Base-by-base conservation (phyloP, 306 rosid genomes). In the Rosa persica region DNA sequence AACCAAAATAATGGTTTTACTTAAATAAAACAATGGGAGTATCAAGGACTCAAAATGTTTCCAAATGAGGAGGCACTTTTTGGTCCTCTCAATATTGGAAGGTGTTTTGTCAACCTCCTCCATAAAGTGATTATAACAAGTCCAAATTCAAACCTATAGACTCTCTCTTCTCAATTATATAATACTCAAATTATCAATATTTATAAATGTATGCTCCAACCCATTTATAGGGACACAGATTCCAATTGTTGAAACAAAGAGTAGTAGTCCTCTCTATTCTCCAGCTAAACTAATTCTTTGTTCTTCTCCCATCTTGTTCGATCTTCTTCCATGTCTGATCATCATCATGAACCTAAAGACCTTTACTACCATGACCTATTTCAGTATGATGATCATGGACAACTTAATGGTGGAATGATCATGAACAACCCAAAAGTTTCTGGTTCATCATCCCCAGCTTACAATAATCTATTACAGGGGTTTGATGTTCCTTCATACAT, bases 81-180 rank as follows among this genome's bases (percentile, higher is more conserved):
- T 71, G 60, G 82, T 81, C 84, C 81, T 89, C 54, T 78, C 70
- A 13, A 90, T 89, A 89, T 85, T 86, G 92, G 90, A 84, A 83
- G 89, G 72, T 89, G 80, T 69, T 83, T 90, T 88, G 97, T 93
- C 97, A 87, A 91, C 93, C 87, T 82, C 83, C 88, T 87, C 86
- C 80, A 85, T 67, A 87, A 88, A 86, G 91, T 86, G 86, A 91
- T 79, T 54, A 48, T 72, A 76, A 57, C 87, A 71, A 75, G 82
- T 81, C 76, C 84, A 76, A 75, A 77, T 91, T 93, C 93, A 90
- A 93, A 87, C 91, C 86, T 83, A 86, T 78, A 76, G 87, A 87
- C 91, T 65, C 86, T 67, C 68, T 16, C 34, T 79, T 5, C 16
- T 10, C 68, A 19, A 55, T 54, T 19, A 12, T 73, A 57, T 57